Conservation (phyloP, 2,329 filamentous ascomycete genomes). For the Hypoxylon sp. region DNA sequence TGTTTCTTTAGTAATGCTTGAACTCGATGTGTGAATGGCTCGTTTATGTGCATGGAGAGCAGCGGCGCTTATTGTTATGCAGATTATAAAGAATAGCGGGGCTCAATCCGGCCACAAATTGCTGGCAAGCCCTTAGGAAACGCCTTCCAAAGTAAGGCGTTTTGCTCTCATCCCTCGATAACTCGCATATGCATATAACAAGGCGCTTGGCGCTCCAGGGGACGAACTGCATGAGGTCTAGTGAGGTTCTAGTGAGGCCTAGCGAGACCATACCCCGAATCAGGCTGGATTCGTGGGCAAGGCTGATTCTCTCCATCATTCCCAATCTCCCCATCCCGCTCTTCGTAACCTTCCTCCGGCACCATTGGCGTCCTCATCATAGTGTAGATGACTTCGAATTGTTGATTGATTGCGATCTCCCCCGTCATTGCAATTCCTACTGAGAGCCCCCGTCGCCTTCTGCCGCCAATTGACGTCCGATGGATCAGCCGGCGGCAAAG, state of each 20-base stretch:
- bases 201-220: constrained; percentile 15
- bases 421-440: constrained; percentile 18
- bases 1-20: constrained; percentile 20
- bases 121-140: neutral
- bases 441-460: constrained; percentile 23
- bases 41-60: neutral
- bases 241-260: constrained; percentile 13
- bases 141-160: neutral
- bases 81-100: neutral
- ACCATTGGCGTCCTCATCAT: constrained; percentile 35
- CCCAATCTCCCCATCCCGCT: constrained; percentile 36
- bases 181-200: constrained; percentile 22
- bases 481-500: constrained; percentile 58
- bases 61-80: constrained; percentile 6
- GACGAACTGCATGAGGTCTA: constrained; percentile 1
- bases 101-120: neutral
- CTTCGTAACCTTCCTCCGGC: constrained; percentile 24
- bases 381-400: constrained; percentile 33
- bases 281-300: constrained; percentile 34
- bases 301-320: constrained; percentile 29
- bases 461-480: constrained; percentile 44
- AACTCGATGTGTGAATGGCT: constrained; percentile 17
- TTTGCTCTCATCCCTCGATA: neutral
- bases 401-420: constrained; percentile 20
- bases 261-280: constrained; percentile 35